Conservation (phyloP, 768 basidiomycete genomes). For the Xerocomellus chrysenteron region DNA sequence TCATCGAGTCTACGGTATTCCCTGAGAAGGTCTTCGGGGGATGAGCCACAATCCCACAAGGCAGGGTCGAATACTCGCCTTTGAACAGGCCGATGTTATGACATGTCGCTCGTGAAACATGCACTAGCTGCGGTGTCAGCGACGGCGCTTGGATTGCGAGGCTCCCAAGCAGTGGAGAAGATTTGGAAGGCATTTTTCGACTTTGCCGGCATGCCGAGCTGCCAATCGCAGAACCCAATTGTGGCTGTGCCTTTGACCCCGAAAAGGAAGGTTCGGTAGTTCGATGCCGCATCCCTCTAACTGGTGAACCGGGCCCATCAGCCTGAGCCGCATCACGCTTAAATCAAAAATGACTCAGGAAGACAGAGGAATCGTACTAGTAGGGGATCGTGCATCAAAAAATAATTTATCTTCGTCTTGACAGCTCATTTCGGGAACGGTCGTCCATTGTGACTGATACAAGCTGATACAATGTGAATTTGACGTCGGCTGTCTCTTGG, state of each 20-base stretch:
- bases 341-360: neutral
- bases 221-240: slow-evolving; percentile 21
- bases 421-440: slow-evolving; percentile 26
- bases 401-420: slow-evolving; percentile 4
- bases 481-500: slow-evolving; percentile 27
- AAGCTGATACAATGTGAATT: slow-evolving; percentile 14
- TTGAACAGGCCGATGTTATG: slow-evolving; percentile 77
- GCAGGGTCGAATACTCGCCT: slow-evolving; percentile 33
- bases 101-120: slow-evolving; percentile 72
- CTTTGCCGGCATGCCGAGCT: slow-evolving; percentile 30
- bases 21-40: slow-evolving; percentile 64
- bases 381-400: neutral
- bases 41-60: slow-evolving; percentile 13
- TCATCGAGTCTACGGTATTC: slow-evolving; percentile 84
- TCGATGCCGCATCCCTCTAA: neutral
- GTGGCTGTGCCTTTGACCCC: slow-evolving; percentile 16
- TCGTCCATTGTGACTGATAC: slow-evolving; percentile 12
- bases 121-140: slow-evolving; percentile 59
- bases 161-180: slow-evolving; percentile 58
- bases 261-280: slow-evolving; percentile 35
- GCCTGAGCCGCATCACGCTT: neutral
- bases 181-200: slow-evolving; percentile 39
- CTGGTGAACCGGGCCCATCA: neutral
- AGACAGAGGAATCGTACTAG: neutral
- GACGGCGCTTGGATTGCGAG: slow-evolving; percentile 67